Evolutionary conservation across 208 protist species (phyloP), one percentile per base, ranked within the genome.

Genomic region (Acanthamoeba healyi): DNA sequence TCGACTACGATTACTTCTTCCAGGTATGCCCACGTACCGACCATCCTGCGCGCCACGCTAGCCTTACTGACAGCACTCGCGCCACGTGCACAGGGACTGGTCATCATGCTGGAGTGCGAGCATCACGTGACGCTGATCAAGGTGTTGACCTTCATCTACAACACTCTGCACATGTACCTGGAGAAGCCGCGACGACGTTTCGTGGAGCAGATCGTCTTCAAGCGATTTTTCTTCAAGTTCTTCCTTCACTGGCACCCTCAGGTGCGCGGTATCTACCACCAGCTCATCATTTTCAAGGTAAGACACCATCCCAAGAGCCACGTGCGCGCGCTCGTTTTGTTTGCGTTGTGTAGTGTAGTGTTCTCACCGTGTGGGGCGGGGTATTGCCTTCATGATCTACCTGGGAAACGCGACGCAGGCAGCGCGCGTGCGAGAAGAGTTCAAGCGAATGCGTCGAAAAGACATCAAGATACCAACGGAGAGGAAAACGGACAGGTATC

Each of bases 1-100:
- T 91, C 58, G 84, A 91, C 38, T 70, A 91, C n/a, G 56, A 70
- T 14, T 91, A 54, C 49, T 91, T 91, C 84, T 91, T 91, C 42
- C 22, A 91, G 65, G 65, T 74, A 58, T n/a, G n/a, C n/a, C n/a
- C n/a, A n/a, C n/a, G n/a, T n/a, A n/a, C n/a, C n/a, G n/a, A n/a
- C n/a, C n/a, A n/a, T n/a, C n/a, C n/a, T n/a, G n/a, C n/a, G n/a
- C n/a, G n/a, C n/a, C n/a, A n/a, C n/a, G n/a, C n/a, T n/a, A n/a
- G n/a, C n/a, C n/a, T n/a, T n/a, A 32, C 54, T 29, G 6, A 61
- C 49, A 26, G 6, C 54, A 61, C 54, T 26, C 54, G 22, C 51
- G 51, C 3, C n/a, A n/a, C n/a, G n/a, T 19, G 51, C 15, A 19
- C 65, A 74, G 38, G 84, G 84, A 9, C n/a, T 91, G 44, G 32